Percentiles rank a stretch among this genome's conserved stretches.
These are phyloP conservation scores for Pseudocercospora eumusae DNA, from an alignment of 2,329 filamentous ascomycete species.

Conservation along the genomic window DNA sequence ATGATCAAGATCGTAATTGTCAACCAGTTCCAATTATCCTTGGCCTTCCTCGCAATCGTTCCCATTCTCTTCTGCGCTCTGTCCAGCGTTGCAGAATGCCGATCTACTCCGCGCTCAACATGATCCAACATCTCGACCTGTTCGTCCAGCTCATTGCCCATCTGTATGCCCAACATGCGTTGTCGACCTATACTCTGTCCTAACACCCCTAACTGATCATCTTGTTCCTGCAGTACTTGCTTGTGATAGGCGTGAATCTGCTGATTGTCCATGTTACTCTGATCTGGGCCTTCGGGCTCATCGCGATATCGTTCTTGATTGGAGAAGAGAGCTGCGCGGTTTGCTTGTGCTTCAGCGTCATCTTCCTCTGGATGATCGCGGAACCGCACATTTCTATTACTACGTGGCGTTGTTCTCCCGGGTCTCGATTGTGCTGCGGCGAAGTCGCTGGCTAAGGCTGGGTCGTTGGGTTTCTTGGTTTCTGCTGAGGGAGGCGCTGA, in stretches of 20 bases:
- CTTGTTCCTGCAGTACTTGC: constrained; percentile 81
- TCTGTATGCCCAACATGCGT: constrained; percentile 89
- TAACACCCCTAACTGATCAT: constrained; percentile 85
- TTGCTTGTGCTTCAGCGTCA: constrained; percentile 52
- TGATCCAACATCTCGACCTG: constrained; percentile 90
- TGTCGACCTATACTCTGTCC: constrained; percentile 86
- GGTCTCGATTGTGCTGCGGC: constrained; percentile 56
- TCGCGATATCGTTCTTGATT: constrained; percentile 61
- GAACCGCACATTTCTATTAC: constrained; percentile 67
- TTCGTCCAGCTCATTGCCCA: constrained; percentile 90
- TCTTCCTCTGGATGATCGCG: constrained; percentile 60
- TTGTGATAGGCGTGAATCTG: constrained; percentile 86
- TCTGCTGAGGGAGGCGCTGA: constrained; percentile 54
- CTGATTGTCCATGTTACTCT: constrained; percentile 68
- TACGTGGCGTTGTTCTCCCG: constrained; percentile 43
- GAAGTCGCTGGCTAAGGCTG: constrained; percentile 64
- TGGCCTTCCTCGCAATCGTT: constrained; percentile 70
- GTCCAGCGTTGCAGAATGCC: constrained; percentile 75
- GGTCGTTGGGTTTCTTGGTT: constrained; percentile 64
- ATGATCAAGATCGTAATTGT: constrained; percentile 78
- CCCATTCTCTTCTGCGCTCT: constrained; percentile 72
- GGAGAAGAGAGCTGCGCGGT: constrained; percentile 60
- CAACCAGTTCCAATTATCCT: constrained; percentile 85
- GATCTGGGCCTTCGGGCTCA: constrained; percentile 58
- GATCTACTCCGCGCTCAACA: constrained; percentile 77